A percentile compares a stretch with the other conserved stretches of the same genome.
Evolutionary conservation across 2,329 filamentous ascomycete species (phyloP).

Genomic region (Colletotrichum musae): DNA sequence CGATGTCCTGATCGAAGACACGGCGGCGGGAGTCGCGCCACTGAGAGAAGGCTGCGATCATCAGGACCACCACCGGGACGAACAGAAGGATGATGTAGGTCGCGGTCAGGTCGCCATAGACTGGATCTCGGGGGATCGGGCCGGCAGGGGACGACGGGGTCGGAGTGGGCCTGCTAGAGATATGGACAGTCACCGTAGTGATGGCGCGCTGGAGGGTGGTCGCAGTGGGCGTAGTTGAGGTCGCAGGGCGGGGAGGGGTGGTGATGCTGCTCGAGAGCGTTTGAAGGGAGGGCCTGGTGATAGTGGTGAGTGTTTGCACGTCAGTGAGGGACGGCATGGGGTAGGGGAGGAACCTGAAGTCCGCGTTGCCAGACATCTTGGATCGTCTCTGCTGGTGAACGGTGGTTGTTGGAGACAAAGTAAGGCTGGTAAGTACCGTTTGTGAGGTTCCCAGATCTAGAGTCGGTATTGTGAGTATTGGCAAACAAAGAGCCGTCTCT

Average conservation of each 20-base stretch:
- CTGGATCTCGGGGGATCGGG: neutral
- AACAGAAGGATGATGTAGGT: slow-evolving; percentile 32
- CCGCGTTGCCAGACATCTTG: neutral
- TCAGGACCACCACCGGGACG: slow-evolving; percentile 33
- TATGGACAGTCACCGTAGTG: neutral
- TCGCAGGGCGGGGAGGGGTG: neutral
- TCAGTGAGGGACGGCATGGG: neutral
- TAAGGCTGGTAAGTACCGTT: neutral
- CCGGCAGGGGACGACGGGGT: neutral
- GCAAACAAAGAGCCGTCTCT: neutral
- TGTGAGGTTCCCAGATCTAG: neutral
- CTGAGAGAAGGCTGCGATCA: slow-evolving; percentile 15
- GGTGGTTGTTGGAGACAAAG: neutral
- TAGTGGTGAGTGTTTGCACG: neutral
- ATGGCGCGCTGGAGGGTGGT: neutral
- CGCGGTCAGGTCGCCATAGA: slow-evolving; percentile 32
- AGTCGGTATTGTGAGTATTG: neutral
- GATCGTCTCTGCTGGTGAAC: neutral
- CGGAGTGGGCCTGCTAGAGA: neutral
- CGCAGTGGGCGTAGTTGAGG: neutral
- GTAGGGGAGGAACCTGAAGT: neutral
- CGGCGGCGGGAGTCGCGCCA: slow-evolving; percentile 18
- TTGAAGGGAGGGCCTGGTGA: neutral
- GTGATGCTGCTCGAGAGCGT: neutral
- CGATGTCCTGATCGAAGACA: slow-evolving; percentile 24